A percentile compares a stretch with the other conserved stretches of the same genome.
These are phyloP conservation scores for Amesomyces nigricolor DNA, from an alignment of 2,329 filamentous ascomycete species.

Conservation along the genomic window DNA sequence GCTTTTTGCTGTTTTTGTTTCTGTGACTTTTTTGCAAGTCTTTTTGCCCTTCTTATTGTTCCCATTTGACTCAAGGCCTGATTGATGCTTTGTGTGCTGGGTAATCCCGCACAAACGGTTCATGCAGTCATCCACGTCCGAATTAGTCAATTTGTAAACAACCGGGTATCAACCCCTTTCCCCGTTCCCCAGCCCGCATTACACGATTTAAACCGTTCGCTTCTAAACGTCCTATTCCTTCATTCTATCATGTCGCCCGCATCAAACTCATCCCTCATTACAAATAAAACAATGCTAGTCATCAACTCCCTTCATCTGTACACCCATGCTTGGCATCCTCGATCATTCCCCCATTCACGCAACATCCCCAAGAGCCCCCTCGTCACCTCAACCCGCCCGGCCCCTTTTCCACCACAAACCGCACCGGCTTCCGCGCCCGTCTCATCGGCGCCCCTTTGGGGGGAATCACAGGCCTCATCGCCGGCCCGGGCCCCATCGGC, in stretches of 20 bases:
- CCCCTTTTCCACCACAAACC: conserved; percentile 40
- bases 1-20: not conserved
- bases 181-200: too few relatives aligned
- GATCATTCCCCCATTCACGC: not conserved
- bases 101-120: too few relatives aligned
- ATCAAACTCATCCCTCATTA: not conserved
- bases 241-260: too few relatives aligned
- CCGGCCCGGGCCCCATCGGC: conserved; percentile 27
- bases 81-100: too few relatives aligned
- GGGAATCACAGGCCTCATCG: conserved; percentile 32
- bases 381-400: conserved; percentile 30
- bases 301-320: too few relatives aligned
- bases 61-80: too few relatives aligned
- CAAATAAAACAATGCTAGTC: not conserved
- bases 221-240: too few relatives aligned
- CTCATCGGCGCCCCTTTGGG: conserved; percentile 30
- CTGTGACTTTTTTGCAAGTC: not conserved
- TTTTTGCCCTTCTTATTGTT: not conserved
- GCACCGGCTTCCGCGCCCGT: conserved; percentile 33
- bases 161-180: too few relatives aligned
- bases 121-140: too few relatives aligned
- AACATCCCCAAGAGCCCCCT: not conserved
- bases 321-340: too few relatives aligned
- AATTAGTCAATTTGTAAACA: too few relatives aligned
- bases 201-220: too few relatives aligned